Percentiles rank a stretch among this genome's conserved stretches.
These are phyloP conservation scores for rapeseed (Brassica napus) DNA, from an alignment of 345 rosid genomes.

Conservation along the genomic window DNA sequence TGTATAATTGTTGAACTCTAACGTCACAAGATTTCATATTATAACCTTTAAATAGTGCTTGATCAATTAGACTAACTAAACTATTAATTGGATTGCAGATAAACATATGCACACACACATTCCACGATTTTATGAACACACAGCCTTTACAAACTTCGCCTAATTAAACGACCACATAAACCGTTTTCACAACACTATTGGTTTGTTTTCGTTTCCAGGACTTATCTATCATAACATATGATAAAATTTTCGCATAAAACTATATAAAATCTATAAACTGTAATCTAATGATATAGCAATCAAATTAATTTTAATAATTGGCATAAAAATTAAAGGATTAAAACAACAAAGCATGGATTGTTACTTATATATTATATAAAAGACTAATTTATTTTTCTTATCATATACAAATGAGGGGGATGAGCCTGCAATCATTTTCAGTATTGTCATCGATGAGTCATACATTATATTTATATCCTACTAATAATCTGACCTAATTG, in stretches of 20 bases:
- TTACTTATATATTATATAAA: not conserved
- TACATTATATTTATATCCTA: not conserved
- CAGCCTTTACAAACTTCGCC: not conserved
- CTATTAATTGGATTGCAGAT: not conserved
- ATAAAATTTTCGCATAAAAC: not conserved
- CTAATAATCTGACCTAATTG: not conserved
- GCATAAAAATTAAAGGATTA: not conserved
- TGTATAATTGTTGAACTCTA: slow-evolving; percentile 24
- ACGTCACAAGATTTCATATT: slow-evolving; percentile 13
- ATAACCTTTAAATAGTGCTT: not conserved
- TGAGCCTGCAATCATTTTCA: slow-evolving; percentile 21
- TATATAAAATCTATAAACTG: not conserved
- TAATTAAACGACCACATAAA: not conserved
- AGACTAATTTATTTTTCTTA: not conserved
- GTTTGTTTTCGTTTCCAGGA: not conserved
- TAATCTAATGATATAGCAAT: not conserved
- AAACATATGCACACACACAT: not conserved
- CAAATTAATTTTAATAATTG: not conserved
- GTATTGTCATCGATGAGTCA: slow-evolving; percentile 21
- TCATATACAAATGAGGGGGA: not conserved
- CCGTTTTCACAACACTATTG: not conserved
- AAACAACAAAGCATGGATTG: not conserved
- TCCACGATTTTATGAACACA: not conserved
- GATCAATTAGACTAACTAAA: not conserved
- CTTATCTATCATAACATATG: not conserved